phyloP scores from a whole-genome alignment of 768 basidiomycete species.

The Clathrus columnatus region DNA sequence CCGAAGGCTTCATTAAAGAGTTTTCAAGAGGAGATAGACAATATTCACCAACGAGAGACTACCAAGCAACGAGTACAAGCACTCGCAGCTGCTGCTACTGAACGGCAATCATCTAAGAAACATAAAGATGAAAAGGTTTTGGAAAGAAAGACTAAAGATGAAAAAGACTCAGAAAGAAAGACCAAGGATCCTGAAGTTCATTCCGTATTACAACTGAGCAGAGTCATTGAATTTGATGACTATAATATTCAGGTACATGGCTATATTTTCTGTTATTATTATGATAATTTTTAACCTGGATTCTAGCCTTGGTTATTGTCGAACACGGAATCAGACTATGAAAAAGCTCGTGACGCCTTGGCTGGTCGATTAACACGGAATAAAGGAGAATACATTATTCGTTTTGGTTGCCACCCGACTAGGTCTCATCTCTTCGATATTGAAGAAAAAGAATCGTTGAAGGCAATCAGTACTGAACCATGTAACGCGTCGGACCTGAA shows the following conservation, averaged over 20 bases:
- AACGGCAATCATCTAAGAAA: constrained; percentile 25
- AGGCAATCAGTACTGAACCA: constrained; percentile 47
- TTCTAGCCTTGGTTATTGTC: constrained; percentile 23
- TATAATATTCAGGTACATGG: constrained; percentile 46
- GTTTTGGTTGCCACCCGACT: constrained; percentile 62
- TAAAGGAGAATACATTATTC: constrained; percentile 67
- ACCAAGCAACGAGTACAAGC: constrained; percentile 47
- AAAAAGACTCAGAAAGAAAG: constrained; percentile 13
- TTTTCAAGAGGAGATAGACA: constrained; percentile 67
- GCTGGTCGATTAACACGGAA: constrained; percentile 58
- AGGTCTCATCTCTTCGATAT: constrained; percentile 43
- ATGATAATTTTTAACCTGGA: background rate
- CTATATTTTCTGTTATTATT: background rate
- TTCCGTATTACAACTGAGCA: constrained; percentile 1
- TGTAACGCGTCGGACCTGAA: constrained; percentile 47
- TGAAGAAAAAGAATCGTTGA: constrained; percentile 31
- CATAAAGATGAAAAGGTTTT: constrained; percentile 19
- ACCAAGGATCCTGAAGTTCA: constrained; percentile 20
- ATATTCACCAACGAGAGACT: constrained; percentile 61
- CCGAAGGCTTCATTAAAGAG: constrained; percentile 19
- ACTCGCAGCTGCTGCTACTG: constrained; percentile 16
- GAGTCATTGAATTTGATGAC: constrained; percentile 27
- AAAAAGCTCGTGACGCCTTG: constrained; percentile 53
- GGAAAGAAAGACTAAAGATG: constrained; percentile 19
- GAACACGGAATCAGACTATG: constrained; percentile 32